Conservation (phyloP, 768 basidiomycete genomes). For the Lactifluus rugatus region DNA sequence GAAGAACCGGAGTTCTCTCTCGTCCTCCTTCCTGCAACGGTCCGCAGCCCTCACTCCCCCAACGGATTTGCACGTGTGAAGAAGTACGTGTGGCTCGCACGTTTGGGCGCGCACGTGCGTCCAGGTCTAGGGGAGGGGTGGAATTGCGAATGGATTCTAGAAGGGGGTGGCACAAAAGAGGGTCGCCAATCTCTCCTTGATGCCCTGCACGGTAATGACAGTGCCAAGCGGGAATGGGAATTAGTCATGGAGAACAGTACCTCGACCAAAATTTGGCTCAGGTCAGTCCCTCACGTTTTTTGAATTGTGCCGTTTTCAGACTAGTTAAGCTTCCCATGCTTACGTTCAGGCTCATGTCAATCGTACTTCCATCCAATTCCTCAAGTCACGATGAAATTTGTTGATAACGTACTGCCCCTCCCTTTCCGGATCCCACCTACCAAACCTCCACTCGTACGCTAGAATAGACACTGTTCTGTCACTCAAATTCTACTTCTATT, state of each 20-base stretch:
- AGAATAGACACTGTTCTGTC: not conserved
- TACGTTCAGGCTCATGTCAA: slow-evolving; percentile 2
- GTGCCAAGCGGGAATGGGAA: slow-evolving; percentile 37
- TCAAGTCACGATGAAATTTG: not conserved
- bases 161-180: slow-evolving; percentile 66
- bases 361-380: not conserved
- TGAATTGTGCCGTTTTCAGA: not conserved
- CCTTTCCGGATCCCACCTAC: not conserved
- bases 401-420: not conserved
- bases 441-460: not conserved
- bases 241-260: slow-evolving; percentile 54
- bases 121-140: slow-evolving; percentile 54
- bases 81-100: slow-evolving; percentile 59
- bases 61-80: slow-evolving; percentile 50
- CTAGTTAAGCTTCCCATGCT: not conserved
- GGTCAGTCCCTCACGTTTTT: slow-evolving; percentile 32
- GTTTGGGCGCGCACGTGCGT: slow-evolving; percentile 27
- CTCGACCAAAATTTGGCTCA: slow-evolving; percentile 53
- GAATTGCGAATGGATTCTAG: slow-evolving; percentile 72
- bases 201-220: slow-evolving; percentile 35
- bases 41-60: slow-evolving; percentile 53
- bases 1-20: slow-evolving; percentile 35
- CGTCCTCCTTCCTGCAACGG: slow-evolving; percentile 34
- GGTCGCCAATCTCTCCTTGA: slow-evolving; percentile 48
- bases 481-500: not conserved